phyloP scores from a whole-genome alignment of 495 filamentous ascomycete species.

The Sordaria brevicollis region DNA sequence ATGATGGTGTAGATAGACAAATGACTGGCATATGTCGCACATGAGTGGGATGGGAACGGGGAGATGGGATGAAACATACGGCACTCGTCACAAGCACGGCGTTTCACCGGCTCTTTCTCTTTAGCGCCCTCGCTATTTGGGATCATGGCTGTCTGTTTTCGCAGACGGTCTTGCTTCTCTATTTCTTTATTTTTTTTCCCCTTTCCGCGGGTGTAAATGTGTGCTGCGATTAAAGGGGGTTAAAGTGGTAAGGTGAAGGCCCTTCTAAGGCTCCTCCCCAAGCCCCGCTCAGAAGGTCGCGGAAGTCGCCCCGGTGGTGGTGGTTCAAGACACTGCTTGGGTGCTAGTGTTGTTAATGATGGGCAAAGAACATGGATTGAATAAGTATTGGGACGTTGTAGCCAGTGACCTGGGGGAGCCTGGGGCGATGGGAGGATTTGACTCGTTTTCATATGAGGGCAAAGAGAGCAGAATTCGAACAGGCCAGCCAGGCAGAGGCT shows the following conservation, averaged over 20 bases:
- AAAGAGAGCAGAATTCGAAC: not conserved
- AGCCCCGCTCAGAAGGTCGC: not conserved
- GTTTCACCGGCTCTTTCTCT: slow-evolving; percentile 21
- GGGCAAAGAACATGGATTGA: not conserved
- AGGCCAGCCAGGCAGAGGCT: not conserved
- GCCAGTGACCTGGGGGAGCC: not conserved
- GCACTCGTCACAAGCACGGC: slow-evolving; percentile 53
- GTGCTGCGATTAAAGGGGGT: not conserved
- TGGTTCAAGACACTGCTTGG: not conserved
- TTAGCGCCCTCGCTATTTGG: not conserved
- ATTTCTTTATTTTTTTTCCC: not conserved
- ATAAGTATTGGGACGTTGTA: not conserved
- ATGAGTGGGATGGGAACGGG: not conserved
- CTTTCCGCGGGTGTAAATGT: not conserved
- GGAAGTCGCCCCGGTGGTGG: not conserved
- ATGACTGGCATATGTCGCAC: not conserved
- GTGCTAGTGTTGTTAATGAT: not conserved
- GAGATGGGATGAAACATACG: slow-evolving; percentile 32
- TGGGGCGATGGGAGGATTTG: not conserved
- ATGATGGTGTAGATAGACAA: not conserved
- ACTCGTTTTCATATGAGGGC: not conserved
- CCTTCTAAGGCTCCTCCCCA: not conserved
- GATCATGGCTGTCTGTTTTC: not conserved
- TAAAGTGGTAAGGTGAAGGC: not conserved
- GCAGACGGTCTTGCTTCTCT: not conserved